Evolutionary conservation across 192 early-diverging fungal species (phyloP), one percentile per base, ranked within the genome.

Genomic region (Dimargaris xerosporica): DNA sequence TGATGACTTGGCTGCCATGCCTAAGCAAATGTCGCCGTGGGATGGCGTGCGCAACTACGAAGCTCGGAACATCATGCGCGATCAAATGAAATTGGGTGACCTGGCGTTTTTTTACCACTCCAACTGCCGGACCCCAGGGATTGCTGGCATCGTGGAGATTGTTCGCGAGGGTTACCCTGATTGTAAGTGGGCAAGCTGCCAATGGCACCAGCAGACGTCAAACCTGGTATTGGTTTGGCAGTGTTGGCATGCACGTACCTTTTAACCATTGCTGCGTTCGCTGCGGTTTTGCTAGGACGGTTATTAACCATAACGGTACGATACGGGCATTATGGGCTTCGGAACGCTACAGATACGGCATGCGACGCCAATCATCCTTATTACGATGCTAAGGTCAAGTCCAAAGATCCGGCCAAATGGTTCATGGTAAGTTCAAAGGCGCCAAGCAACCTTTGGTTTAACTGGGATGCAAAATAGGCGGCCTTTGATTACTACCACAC

Each of bases 41-140:
- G 88, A 91, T 54, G 90, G 90, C 11, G 89, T 91, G 74, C 62
- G 90, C 28, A 93, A 86, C 68, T 88, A 79, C 65, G 86, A 88
- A 55, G 91, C 89, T 6, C 78, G 87, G 26, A 94, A 91, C 64
- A 77, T 86, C 26, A 81, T 94, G 84, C 77, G 81, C 2, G 76
- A 83, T 30, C 70, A 75, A 48, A 91, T 91, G 86, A 85, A 83
- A 48, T 42, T 82, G 9, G 86, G 84, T 13, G 85, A 89, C 51
- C 62, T 75, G 12, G 73, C 81, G 23, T 67, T 94, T 0, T 94
- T 89, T 64, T 94, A 94, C 71, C 89, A 91, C 62, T 90, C 87
- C 12, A 94, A 90, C 65, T 90, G 88, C 72, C 88, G 88, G 50
- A 54, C 55, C 0, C 89, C 91, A 5, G 91, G 91, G 1, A 76